These are phyloP conservation scores for Syzygium grande DNA, from an alignment of 345 rosid species.

Conservation along the genomic window DNA sequence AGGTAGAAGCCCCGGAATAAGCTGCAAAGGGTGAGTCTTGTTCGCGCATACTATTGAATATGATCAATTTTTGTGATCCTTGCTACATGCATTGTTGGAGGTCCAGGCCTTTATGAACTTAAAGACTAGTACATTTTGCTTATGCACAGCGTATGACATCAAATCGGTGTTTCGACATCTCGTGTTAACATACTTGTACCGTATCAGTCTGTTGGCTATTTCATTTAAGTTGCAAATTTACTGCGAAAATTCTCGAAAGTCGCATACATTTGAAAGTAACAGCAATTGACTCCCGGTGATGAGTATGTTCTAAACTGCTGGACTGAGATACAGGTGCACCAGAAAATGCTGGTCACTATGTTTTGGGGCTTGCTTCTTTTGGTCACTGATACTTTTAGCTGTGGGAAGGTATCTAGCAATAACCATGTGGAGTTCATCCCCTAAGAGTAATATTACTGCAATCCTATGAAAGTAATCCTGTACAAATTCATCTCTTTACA, in stretches of 20 bases:
- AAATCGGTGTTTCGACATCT: neutral
- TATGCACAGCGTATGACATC: neutral
- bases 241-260: neutral
- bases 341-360: neutral
- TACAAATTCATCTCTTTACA: neutral
- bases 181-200: neutral
- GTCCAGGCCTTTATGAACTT: neutral
- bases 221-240: neutral
- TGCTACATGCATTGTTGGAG: neutral
- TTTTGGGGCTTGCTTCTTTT: neutral
- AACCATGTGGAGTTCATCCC: slow-evolving; percentile 1
- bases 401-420: neutral
- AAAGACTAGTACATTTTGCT: neutral
- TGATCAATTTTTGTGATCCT: neutral
- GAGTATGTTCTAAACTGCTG: neutral
- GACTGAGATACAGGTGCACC: neutral
- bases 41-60: neutral
- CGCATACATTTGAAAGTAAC: neutral
- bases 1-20: no score
- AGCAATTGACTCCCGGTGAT: neutral
- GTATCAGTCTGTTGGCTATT: neutral
- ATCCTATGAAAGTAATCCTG: neutral
- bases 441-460: neutral
- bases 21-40: neutral
- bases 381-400: neutral